Base-by-base conservation (phyloP, 2,329 filamentous ascomycete species). In the Aspergillus ibericus region DNA sequence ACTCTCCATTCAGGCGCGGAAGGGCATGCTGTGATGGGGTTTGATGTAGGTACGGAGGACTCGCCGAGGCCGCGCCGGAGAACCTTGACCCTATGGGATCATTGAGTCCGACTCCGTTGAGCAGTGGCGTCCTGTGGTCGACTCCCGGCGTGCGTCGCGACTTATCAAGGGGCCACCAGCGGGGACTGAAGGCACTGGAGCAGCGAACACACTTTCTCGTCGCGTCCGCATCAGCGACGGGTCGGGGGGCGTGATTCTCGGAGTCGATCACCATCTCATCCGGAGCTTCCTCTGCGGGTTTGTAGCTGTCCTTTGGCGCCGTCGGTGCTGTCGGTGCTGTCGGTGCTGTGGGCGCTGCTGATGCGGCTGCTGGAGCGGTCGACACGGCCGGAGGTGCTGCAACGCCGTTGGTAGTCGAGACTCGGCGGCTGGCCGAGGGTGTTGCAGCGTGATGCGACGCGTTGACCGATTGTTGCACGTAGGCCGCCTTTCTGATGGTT, bases 401-500 rank as follows among this genome's bases (percentile, higher is more conserved):
- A 34, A 63, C 48, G 7, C 71, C 75, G 59, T 80, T 80, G 25
- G 80, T 81, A 1, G 82, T 82, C 25, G 88, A 89, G 16, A 81
- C 76, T 60, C 85, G 83, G 57, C 86, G 80, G 66, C 82, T 80
- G 25, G 75, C 70, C 59, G 77, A 53, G 16, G 64, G 61, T n/a
- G 63, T 58, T 10, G 61, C 65, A 59, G 68, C 63, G 34, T 73
- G 68, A 36, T 71, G 61, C 16, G 70, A 66, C 22, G 72, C 52
- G 61, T 74, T 68, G 65, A 78, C 66, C 58, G 74, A 67, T 67
- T 78, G 67, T 67, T 78, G 71, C 70, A 80, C 69, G 72, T 95
- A 83, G 59, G 91, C 95, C 20, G 95, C 93, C 76, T 96, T 97
- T 55, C 95, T 89, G 20, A 95, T 91, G 16, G 93, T 97, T 27